Conservation (phyloP, 176 grass and related monocot genomes). For the Carex pumila region DNA sequence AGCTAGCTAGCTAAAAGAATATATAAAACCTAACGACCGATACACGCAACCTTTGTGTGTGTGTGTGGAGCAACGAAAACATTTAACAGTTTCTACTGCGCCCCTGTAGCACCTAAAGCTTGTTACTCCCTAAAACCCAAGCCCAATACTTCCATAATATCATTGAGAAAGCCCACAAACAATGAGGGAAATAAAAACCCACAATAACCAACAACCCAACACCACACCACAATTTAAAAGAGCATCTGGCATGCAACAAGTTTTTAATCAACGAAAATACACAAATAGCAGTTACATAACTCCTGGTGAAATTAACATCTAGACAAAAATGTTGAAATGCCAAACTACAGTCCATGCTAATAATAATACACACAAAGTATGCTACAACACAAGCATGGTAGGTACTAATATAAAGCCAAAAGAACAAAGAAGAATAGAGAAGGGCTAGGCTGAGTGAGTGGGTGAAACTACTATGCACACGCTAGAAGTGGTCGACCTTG, state of each 20-base stretch:
- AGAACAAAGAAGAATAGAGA: neutral
- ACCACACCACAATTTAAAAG: neutral
- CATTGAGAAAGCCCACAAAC: neutral
- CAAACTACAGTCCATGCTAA: neutral
- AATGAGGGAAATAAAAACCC: neutral
- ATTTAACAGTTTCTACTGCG: too few relatives aligned
- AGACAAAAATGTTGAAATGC: neutral
- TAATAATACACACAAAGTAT: neutral
- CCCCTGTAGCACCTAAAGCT: neutral
- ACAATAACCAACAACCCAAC: neutral
- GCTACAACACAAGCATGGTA: neutral
- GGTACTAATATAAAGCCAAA: neutral
- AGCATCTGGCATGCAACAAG: neutral
- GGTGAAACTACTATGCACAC: neutral
- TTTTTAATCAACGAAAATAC: neutral
- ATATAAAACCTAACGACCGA: too few relatives aligned
- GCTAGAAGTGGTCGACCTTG: slow-evolving; percentile 82
- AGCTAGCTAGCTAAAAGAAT: too few relatives aligned
- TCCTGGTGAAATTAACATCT: neutral
- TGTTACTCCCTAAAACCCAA: neutral
- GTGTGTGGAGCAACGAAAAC: too few relatives aligned
- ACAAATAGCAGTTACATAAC: neutral
- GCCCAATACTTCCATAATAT: neutral
- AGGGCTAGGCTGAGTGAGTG: neutral
- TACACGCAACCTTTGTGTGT: too few relatives aligned